phyloP scores from a whole-genome alignment of 2,329 filamentous ascomycete species.

The Phoma sp. region DNA sequence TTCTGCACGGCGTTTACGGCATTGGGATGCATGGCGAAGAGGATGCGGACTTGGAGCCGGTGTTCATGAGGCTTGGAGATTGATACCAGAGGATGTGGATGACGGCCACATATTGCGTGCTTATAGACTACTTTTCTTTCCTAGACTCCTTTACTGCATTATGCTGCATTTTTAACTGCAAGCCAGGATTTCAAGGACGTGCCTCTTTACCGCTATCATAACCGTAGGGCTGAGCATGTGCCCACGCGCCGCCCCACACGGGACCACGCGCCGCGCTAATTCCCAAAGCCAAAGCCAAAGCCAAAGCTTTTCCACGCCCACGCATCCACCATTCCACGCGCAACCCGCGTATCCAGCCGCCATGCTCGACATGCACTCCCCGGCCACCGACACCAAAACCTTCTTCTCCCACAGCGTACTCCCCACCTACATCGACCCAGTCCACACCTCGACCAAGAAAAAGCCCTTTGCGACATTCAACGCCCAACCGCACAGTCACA shows the following conservation, averaged over 20 bases:
- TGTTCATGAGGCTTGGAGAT: background rate
- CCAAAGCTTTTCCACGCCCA: background rate
- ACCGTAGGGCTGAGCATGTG: slow-evolving; percentile 7
- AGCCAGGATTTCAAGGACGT: too few relatives aligned
- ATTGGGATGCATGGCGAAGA: background rate
- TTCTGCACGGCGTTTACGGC: slow-evolving; percentile 1
- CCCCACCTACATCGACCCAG: slow-evolving; percentile 71
- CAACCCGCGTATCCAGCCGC: background rate
- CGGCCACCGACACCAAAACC: slow-evolving; percentile 68
- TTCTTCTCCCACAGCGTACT: slow-evolving; percentile 75
- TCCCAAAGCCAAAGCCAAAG: background rate
- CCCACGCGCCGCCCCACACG: slow-evolving; percentile 3
- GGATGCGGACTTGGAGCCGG: background rate
- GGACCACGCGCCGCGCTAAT: slow-evolving; percentile 8
- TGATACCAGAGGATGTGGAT: background rate
- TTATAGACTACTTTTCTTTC: slow-evolving; percentile 1
- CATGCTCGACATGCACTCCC: slow-evolving; percentile 46
- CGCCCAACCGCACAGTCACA: slow-evolving; percentile 72
- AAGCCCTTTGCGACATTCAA: slow-evolving; percentile 78
- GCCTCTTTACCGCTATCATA: too few relatives aligned
- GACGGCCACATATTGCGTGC: background rate
- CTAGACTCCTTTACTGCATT: background rate
- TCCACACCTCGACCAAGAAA: slow-evolving; percentile 63
- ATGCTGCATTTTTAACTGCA: background rate
- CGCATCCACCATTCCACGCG: background rate